Evolutionary conservation across 2,329 filamentous ascomycete species (phyloP), one percentile per base, ranked within the genome.

Genomic region (Rosellinia necatrix): DNA sequence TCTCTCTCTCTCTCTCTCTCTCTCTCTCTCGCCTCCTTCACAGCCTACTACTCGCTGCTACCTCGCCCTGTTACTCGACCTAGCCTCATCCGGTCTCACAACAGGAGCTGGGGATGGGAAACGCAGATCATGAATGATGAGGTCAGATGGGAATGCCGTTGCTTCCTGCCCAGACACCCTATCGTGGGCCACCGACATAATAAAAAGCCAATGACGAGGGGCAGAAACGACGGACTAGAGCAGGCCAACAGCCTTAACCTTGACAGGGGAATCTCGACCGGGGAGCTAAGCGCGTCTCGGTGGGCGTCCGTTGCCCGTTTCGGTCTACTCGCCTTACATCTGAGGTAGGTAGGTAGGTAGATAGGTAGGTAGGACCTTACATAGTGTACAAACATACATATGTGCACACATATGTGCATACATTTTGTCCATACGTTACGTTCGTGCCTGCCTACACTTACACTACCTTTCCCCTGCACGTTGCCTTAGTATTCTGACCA

Each of bases 121-220:
- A 32, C 22, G 54, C 21, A 50, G 53, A 55, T 56, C 50, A 32
- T 30, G 19, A 9, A 50, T 47, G 56, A 43, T 49, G 53, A 53
- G 56, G 56, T 59, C 56, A 59, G 56, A 52, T 49, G 50, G n/a
- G 46, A 29, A 32, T 22, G 50, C 34, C 24, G 43, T 30, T 49
- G 49, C 30, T 37, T 49, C 49, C 42, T 46, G 24, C 37, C 35
- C 27, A 50, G 27, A 27, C 49, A 46, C 15, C 35, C 30, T 37
- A 27, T 25, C 40, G 27, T 22, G 21, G 21, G 41, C 27, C 41
- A 44, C 41, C 17, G 12, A 9, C 6, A 21, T 30, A 3, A 44
- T 21, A 34, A 35, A 35, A 35, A 35, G 13, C 34, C 34, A 35
- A 17, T 35, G 34, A 35, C 34, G 34, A 17, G 34, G 34, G 34